Base-by-base conservation (phyloP, 2,329 filamentous ascomycete species). In the Fusarium succisae region DNA sequence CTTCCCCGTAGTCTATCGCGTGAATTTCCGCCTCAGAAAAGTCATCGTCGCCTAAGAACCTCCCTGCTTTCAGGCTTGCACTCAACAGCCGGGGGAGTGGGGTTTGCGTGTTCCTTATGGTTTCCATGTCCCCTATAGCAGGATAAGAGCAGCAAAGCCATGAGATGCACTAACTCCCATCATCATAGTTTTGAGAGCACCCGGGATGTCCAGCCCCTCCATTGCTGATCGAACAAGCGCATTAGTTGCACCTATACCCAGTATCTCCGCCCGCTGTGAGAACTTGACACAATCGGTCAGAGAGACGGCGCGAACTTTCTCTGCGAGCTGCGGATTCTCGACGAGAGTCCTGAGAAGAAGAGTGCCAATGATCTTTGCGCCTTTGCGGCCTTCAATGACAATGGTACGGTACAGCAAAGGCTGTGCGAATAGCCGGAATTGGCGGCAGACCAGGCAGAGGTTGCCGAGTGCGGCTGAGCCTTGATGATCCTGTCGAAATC, bases 371-470 rank as follows among this genome's bases (percentile, higher is more conserved):
- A 4, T 14, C 5, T n/a, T 14, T 6, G 59, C 39, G 5, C 18
- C 2, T 1, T 38, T 9, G 15, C 65, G 64, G 2, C 59, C 47
- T 6, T 63, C 58, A 11, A 63, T 22, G 4, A 50, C 22, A 20
- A 67, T 5, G 6, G 54, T 61, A 1, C 50, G 58, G 20, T 67
- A 70, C 1, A 72, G 8, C 1, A 67, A 7, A 15, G 24, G 26
- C 8, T 67, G 69, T 5, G 67, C 63, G 6, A 72, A 72, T 47
- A 15, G 58, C 11, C 20, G 62, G 32, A 70, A 64, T 13, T 61
- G 43, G 26, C 54, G 62, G 20, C 63, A 60, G 17, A 63, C 69
- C 24, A 72, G 66, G 13, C 38, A 70, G 20, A 70, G 48, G 12
- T 53, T 38, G 22, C 18, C 1, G 32, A 72, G 63, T 22, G 41